These are phyloP conservation scores for Plantago coronopus DNA, from an alignment of 305 asterid species.

Conservation along the genomic window DNA sequence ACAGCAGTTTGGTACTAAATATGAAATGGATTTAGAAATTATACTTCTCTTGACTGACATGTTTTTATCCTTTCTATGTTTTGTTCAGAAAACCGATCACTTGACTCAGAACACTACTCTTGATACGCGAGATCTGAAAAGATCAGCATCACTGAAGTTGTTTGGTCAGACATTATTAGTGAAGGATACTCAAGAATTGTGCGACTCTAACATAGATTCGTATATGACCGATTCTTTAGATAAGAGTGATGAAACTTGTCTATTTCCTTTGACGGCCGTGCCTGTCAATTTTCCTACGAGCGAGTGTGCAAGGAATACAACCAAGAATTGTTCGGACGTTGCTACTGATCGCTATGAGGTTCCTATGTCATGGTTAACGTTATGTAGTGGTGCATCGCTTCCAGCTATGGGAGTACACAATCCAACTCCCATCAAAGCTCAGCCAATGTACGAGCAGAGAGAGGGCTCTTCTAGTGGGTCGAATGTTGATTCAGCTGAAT, in stretches of 20 bases:
- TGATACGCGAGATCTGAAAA: conserved; percentile 24
- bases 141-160: conserved; percentile 55
- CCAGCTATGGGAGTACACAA: conserved; percentile 35
- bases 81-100: conserved; percentile 34
- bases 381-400: conserved; percentile 23
- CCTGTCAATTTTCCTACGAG: conserved; percentile 10
- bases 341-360: conserved; percentile 4
- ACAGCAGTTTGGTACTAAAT: conserved; percentile 3
- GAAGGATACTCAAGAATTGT: conserved; percentile 28
- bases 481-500: conserved; percentile 13
- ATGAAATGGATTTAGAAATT: not conserved
- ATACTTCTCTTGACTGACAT: conserved; percentile 16
- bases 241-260: conserved; percentile 20
- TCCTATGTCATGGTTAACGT: conserved; percentile 42
- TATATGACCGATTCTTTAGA: conserved; percentile 25
- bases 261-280: conserved; percentile 25
- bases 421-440: conserved; percentile 56
- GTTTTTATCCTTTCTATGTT: not conserved
- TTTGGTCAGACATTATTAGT: conserved; percentile 76
- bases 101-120: conserved; percentile 14
- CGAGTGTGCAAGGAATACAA: not conserved
- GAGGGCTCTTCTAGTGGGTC: conserved; percentile 54
- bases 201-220: conserved; percentile 9
- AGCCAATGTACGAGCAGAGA: conserved; percentile 23
- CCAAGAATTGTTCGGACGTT: not conserved